phyloP scores from a whole-genome alignment of 2,329 filamentous ascomycete species.

The Gnomoniopsis smithogilvyi region DNA sequence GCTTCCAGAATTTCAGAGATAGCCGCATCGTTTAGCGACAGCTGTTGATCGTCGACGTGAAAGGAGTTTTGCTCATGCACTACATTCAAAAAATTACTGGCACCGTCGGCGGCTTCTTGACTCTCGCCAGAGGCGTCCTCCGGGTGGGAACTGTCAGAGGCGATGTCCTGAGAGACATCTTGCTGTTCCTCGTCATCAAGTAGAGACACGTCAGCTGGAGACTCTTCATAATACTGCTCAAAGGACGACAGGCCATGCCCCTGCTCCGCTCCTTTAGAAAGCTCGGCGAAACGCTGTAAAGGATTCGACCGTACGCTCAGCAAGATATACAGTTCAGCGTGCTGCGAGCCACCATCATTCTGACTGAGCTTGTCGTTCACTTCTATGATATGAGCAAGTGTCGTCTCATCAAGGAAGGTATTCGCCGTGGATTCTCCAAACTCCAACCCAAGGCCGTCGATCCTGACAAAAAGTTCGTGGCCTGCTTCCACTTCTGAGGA shows the following conservation, averaged over 20 bases:
- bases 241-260: conserved; percentile 15
- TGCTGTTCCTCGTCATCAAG: conserved; percentile 16
- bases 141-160: conserved; percentile 3
- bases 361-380: conserved; percentile 14
- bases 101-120: background rate
- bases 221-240: conserved; percentile 13
- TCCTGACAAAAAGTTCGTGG: conserved; percentile 49
- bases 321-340: conserved; percentile 13
- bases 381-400: conserved; percentile 16
- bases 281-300: conserved; percentile 11
- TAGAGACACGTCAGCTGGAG: background rate
- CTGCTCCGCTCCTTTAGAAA: conserved; percentile 6
- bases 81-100: background rate
- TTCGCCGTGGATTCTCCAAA: conserved; percentile 37
- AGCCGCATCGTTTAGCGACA: background rate
- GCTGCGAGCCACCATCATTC: conserved; percentile 9
- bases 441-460: conserved; percentile 51
- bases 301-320: conserved; percentile 12
- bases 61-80: no score
- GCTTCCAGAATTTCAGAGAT: background rate
- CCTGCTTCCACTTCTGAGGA: conserved; percentile 39
- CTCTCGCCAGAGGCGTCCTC: background rate
- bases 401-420: conserved; percentile 14
- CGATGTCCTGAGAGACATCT: background rate
- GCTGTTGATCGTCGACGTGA: background rate